phyloP scores from a whole-genome alignment of 805 yeast genomes.

The Nakazawaea ernobii region DNA sequence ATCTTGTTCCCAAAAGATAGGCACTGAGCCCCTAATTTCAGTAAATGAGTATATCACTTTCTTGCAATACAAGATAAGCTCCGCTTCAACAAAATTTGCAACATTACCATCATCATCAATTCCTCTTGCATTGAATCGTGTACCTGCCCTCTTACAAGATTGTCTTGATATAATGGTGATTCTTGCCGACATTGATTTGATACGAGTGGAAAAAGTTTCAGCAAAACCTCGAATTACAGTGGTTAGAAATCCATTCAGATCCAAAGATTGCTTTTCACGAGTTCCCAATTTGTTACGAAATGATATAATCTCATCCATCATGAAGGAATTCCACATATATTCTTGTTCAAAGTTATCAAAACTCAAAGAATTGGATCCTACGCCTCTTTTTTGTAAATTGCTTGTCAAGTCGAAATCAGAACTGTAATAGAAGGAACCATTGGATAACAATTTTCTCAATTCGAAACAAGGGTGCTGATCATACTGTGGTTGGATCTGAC shows the following conservation, averaged over 20 bases:
- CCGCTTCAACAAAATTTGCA: slow-evolving; percentile 94
- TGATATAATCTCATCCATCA: slow-evolving; percentile 76
- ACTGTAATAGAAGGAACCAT: slow-evolving; percentile 90
- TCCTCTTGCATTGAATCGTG: slow-evolving; percentile 92
- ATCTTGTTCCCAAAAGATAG: slow-evolving; percentile 97
- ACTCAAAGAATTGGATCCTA: slow-evolving; percentile 38
- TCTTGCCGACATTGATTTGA: slow-evolving; percentile 30
- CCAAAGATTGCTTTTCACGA: slow-evolving; percentile 54
- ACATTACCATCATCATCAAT: slow-evolving; percentile 93
- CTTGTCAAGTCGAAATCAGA: slow-evolving; percentile 90
- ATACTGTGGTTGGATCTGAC: slow-evolving; percentile 17
- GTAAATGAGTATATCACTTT: slow-evolving; percentile 64
- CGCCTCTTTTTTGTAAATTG: slow-evolving; percentile 72
- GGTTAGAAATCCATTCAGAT: slow-evolving; percentile 75
- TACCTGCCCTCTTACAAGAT: slow-evolving; percentile 97
- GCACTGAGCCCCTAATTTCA: slow-evolving; percentile 94
- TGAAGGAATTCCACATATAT: slow-evolving; percentile 95
- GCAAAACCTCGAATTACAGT: slow-evolving; percentile 96
- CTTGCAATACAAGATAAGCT: slow-evolving; percentile 58
- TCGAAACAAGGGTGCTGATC: slow-evolving; percentile 81
- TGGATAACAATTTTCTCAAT: slow-evolving; percentile 66
- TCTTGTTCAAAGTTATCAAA: slow-evolving; percentile 67
- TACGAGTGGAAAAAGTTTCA: slow-evolving; percentile 50
- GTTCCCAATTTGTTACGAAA: slow-evolving; percentile 68
- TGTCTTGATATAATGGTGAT: slow-evolving; percentile 83